Percentiles rank a stretch among this genome's conserved stretches.
Conservation (phyloP, 129 eudicot genomes). For the Flaveria brownii region DNA sequence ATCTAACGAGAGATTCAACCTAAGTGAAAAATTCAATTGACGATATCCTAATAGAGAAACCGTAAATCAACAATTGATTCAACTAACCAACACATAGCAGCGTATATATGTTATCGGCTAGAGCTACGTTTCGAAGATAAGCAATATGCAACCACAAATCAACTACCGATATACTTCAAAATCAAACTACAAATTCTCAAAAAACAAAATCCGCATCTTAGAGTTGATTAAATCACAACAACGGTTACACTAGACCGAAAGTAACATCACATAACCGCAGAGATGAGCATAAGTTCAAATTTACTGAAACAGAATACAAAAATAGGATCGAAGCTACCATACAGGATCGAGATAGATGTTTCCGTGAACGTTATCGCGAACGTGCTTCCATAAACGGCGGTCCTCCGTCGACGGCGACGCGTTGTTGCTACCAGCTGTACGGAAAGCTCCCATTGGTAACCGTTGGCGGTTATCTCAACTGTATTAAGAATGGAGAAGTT, state of each 20-base stretch:
- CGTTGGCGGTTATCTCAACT: slow-evolving; percentile 19
- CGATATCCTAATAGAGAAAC: slow-evolving; percentile 12
- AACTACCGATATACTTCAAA: slow-evolving; percentile 8
- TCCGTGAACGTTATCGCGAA: slow-evolving; percentile 92
- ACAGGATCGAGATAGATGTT: slow-evolving; percentile 89
- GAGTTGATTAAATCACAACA: not conserved
- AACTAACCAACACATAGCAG: slow-evolving; percentile 16
- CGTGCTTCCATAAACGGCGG: slow-evolving; percentile 64
- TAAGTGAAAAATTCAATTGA: not conserved
- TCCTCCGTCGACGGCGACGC: slow-evolving; percentile 41
- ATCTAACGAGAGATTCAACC: not conserved
- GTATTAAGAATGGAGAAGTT: not conserved
- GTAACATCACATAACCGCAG: not conserved
- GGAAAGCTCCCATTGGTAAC: slow-evolving; percentile 47
- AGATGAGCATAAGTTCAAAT: slow-evolving; percentile 4
- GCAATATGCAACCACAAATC: slow-evolving; percentile 1
- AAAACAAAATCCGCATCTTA: not conserved
- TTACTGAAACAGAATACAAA: not conserved
- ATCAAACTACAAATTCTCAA: not conserved
- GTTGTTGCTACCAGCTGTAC: slow-evolving; percentile 25
- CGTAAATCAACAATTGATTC: slow-evolving; percentile 5
- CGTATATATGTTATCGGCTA: slow-evolving; percentile 15
- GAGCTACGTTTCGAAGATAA: slow-evolving; percentile 20
- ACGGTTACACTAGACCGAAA: not conserved
- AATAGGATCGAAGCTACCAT: slow-evolving; percentile 11